phyloP scores from a whole-genome alignment of 768 basidiomycete species.

The Tricholoma hemisulphureum region DNA sequence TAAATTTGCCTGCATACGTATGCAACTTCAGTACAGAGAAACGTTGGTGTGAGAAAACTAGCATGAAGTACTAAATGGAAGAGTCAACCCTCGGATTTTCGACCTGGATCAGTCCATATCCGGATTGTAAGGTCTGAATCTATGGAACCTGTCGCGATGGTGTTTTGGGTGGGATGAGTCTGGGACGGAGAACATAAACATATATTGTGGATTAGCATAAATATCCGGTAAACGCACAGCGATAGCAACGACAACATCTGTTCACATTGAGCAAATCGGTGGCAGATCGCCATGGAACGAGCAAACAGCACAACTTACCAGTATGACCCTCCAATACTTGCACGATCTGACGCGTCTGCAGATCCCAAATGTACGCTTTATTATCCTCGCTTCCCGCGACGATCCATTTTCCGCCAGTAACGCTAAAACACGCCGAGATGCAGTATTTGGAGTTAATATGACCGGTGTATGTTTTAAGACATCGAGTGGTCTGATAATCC shows the following conservation, averaged over 20 bases:
- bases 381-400: conserved; percentile 90
- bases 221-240: conserved; percentile 46
- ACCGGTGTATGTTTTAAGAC: conserved; percentile 86
- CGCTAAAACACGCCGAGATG: conserved; percentile 80
- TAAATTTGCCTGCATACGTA: too few species aligned
- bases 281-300: background rate
- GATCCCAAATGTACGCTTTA: conserved; percentile 88
- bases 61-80: too few species aligned
- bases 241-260: conserved; percentile 78
- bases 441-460: conserved; percentile 84
- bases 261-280: conserved; percentile 4
- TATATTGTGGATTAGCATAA: conserved; percentile 3
- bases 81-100: conserved; percentile 15
- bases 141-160: conserved; percentile 85
- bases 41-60: too few species aligned
- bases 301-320: conserved; percentile 38
- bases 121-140: conserved; percentile 80
- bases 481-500: conserved; percentile 91
- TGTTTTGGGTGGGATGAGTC: conserved; percentile 85
- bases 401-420: conserved; percentile 87
- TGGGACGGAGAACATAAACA: conserved; percentile 25
- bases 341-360: conserved; percentile 83
- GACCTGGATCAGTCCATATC: conserved; percentile 71
- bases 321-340: conserved; percentile 77
- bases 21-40: too few species aligned